A percentile compares a stretch with the other conserved stretches of the same genome.
phyloP scores from a whole-genome alignment of 345 rosid genomes.

The Cardamine occulta region DNA sequence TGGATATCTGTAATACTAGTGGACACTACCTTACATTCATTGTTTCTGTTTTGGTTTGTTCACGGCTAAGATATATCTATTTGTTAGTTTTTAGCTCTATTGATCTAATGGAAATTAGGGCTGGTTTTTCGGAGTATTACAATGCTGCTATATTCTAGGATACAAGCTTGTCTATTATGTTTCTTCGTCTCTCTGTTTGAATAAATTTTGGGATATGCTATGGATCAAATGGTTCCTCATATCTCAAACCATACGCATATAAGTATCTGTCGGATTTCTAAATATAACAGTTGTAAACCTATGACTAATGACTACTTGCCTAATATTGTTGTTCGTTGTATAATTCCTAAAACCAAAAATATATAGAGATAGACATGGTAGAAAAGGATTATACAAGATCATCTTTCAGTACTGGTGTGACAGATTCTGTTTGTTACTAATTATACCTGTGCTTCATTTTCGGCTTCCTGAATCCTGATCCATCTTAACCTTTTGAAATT shows the following conservation, averaged over 20 bases:
- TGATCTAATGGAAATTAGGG: background rate
- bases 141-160: slow-evolving; percentile 11
- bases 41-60: slow-evolving; percentile 16
- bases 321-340: background rate
- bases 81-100: background rate
- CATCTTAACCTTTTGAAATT: background rate
- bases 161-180: slow-evolving; percentile 7
- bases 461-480: background rate
- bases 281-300: background rate
- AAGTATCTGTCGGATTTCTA: background rate
- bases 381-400: slow-evolving; percentile 6
- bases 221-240: background rate
- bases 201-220: background rate
- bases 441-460: background rate
- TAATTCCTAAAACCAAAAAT: background rate
- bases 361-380: background rate
- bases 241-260: background rate
- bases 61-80: background rate
- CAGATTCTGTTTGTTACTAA: background rate
- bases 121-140: background rate
- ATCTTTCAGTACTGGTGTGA: background rate
- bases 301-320: background rate
- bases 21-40: slow-evolving; percentile 4
- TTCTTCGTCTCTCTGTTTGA: background rate
- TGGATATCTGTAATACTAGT: background rate